Conservation (phyloP, 2,329 filamentous ascomycete genomes). For the Cytospora paraplurivora region DNA sequence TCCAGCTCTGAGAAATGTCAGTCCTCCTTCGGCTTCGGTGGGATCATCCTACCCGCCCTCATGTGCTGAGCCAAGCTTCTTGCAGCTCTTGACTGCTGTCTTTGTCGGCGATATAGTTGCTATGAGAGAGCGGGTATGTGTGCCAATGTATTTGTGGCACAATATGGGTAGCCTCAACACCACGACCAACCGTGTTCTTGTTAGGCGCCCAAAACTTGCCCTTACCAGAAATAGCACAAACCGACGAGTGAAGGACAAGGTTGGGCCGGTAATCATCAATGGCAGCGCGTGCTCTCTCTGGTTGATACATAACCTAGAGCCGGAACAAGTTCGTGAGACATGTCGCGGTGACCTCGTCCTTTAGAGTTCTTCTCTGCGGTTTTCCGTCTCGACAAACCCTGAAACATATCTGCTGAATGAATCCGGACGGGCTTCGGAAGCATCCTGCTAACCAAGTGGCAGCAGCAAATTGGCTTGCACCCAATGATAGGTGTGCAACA, state of each 20-base stretch:
- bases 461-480: too few relatives aligned
- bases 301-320: constrained; percentile 2
- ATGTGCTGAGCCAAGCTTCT: constrained; percentile 5
- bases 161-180: background rate
- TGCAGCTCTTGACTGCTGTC: background rate
- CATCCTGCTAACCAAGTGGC: too few relatives aligned
- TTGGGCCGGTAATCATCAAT: background rate
- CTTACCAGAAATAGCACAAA: constrained; percentile 7
- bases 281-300: background rate
- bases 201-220: background rate
- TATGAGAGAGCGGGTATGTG: background rate
- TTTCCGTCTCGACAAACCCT: too few relatives aligned
- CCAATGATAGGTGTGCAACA: too few relatives aligned
- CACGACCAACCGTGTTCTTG: background rate
- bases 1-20: background rate
- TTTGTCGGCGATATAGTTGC: background rate
- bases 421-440: too few relatives aligned
- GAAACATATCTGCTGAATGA: too few relatives aligned
- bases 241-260: background rate
- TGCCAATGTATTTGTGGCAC: constrained; percentile 8
- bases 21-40: background rate
- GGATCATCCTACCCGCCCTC: background rate
- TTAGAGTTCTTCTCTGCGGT: background rate
- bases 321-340: constrained; percentile 7
- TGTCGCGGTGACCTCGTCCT: background rate